phyloP scores from a whole-genome alignment of 805 yeast genomes.

The Saturnispora hagleri region DNA sequence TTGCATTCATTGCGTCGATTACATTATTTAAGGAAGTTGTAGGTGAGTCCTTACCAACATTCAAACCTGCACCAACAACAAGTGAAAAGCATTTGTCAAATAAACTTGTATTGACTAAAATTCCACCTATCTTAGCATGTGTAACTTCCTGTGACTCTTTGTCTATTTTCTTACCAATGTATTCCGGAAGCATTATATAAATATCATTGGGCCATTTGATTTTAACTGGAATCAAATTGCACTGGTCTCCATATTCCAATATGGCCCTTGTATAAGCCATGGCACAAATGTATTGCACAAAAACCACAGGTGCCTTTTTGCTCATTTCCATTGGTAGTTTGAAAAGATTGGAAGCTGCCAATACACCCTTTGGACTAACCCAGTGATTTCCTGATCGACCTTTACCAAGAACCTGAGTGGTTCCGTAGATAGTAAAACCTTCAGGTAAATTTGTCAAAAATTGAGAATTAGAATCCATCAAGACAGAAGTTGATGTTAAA shows the following conservation, averaged over 20 bases:
- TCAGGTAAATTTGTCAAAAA: constrained; percentile 54
- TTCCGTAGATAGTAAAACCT: constrained; percentile 64
- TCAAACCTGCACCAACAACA: constrained; percentile 82
- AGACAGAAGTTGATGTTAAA: constrained; percentile 74
- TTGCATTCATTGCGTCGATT: constrained; percentile 49
- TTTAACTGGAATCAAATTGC: constrained; percentile 65
- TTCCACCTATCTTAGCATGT: constrained; percentile 74
- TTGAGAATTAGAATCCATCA: constrained; percentile 64
- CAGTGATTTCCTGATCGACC: constrained; percentile 94
- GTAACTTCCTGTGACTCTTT: constrained; percentile 41
- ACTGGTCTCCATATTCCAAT: constrained; percentile 39
- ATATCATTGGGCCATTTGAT: constrained; percentile 98
- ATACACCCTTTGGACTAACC: constrained; percentile 90
- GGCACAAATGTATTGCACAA: constrained; percentile 77
- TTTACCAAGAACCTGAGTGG: constrained; percentile 80
- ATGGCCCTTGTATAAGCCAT: constrained; percentile 79
- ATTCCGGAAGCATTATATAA: constrained; percentile 63
- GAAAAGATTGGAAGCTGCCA: constrained; percentile 70
- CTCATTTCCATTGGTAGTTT: constrained; percentile 41
- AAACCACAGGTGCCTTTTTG: constrained; percentile 51
- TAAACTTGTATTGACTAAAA: constrained; percentile 71
- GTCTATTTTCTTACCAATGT: constrained; percentile 26
- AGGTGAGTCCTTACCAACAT: constrained; percentile 79
- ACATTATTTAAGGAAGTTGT: constrained; percentile 79
- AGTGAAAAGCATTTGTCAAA: constrained; percentile 50